A percentile compares a stretch with the other conserved stretches of the same genome.
Evolutionary conservation across 495 filamentous ascomycete species (phyloP).

Genomic region (Penicillium taxi): DNA sequence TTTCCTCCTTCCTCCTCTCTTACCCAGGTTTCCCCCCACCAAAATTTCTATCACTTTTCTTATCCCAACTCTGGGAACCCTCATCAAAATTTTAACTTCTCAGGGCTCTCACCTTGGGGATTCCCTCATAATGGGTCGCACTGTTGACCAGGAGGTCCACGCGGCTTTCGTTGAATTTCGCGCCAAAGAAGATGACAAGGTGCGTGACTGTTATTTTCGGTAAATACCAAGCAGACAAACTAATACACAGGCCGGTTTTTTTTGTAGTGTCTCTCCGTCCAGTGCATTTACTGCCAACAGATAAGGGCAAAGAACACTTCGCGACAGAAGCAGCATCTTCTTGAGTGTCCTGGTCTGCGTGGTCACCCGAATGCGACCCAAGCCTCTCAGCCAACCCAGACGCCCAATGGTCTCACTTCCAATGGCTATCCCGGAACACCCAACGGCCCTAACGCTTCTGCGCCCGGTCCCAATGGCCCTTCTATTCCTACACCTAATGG

Average conservation of each 20-base stretch:
- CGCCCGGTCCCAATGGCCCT: constrained; percentile 27
- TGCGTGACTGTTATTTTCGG: constrained; percentile 45
- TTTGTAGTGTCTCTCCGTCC: constrained; percentile 48
- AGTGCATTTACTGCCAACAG: constrained; percentile 54
- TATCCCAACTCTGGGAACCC: background rate
- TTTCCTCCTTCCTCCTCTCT: constrained; percentile 13
- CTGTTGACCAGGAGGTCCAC: constrained; percentile 51
- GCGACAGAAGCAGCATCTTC: constrained; percentile 49
- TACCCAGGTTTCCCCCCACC: constrained; percentile 7
- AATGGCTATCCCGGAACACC: constrained; percentile 44
- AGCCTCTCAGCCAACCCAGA: constrained; percentile 31
- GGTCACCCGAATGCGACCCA: constrained; percentile 40
- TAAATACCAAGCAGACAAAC: constrained; percentile 36
- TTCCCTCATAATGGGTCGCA: constrained; percentile 44
- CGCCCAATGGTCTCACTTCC: constrained; percentile 38
- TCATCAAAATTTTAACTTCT: background rate
- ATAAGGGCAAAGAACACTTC: constrained; percentile 52
- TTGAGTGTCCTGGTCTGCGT: constrained; percentile 46
- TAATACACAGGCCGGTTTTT: constrained; percentile 24
- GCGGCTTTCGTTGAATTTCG: constrained; percentile 52
- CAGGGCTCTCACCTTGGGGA: constrained; percentile 10
- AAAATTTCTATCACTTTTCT: background rate
- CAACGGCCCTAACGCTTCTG: constrained; percentile 30
- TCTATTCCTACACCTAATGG: constrained; percentile 34
- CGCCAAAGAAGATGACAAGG: constrained; percentile 55